These are phyloP conservation scores for Rhizopogon vinicolor DNA, from an alignment of 768 basidiomycete genomes.

Conservation along the genomic window DNA sequence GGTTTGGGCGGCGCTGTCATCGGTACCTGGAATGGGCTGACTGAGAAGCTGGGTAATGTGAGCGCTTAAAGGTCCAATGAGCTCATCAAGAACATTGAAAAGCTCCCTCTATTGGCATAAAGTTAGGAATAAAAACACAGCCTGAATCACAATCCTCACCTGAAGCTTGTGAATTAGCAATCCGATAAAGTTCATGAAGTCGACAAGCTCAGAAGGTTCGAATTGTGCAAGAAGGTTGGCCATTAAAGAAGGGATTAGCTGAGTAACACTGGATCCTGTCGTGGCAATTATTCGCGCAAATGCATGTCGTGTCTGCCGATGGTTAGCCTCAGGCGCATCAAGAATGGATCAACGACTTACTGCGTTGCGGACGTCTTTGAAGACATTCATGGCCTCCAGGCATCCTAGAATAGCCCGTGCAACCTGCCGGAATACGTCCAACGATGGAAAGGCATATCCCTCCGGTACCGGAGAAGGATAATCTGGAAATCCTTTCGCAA, in stretches of 20 bases:
- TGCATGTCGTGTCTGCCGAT: conserved; percentile 76
- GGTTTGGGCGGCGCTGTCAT: conserved; percentile 79
- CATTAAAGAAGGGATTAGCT: conserved; percentile 87
- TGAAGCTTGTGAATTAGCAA: conserved; percentile 88
- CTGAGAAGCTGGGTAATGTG: conserved; percentile 78
- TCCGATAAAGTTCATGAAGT: conserved; percentile 94
- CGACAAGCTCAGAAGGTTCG: conserved; percentile 87
- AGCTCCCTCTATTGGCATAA: conserved; percentile 60
- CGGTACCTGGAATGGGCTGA: conserved; percentile 82
- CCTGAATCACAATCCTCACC: conserved; percentile 36
- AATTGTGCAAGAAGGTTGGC: conserved; percentile 86
- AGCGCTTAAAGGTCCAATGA: conserved; percentile 79
- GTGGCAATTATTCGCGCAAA: conserved; percentile 92
- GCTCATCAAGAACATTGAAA: conserved; percentile 83
- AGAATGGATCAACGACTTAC: conserved; percentile 41
- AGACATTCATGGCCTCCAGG: conserved; percentile 82
- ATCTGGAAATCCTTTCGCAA: conserved; percentile 96
- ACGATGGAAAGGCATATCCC: conserved; percentile 63
- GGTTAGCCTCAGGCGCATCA: conserved; percentile 5
- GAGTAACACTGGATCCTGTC: conserved; percentile 80
- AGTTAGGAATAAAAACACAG: not conserved
- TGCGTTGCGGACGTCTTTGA: conserved; percentile 87
- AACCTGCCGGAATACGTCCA: conserved; percentile 79
- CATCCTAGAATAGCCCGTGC: conserved; percentile 85
- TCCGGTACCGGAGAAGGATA: conserved; percentile 66